Base-by-base conservation (phyloP, 1,139 yeast genomes). In the Candida albicans region DNA sequence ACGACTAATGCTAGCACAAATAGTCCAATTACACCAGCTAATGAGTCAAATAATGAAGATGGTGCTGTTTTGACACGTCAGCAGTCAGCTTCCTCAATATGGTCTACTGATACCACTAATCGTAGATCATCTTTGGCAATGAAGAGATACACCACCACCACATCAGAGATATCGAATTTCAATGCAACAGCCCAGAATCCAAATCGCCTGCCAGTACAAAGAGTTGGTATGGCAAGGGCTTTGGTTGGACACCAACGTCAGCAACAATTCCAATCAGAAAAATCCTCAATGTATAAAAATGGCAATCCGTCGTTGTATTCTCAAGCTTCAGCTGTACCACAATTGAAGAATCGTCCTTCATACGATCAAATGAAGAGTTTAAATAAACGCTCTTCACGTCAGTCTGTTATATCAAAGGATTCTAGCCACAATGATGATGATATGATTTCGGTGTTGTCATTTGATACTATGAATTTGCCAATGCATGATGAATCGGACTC, bases 181-280 rank as follows among this genome's bases (percentile, higher is more conserved):
- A 62, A 67, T 4, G 63, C 59, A 43, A 58, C 65, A 2, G 62
- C 57, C 8, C 42, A 33, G 31, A 34, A 37, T 35, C n/a, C 40
- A 9, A 13, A 24, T 9, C 28, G 42, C 10, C 28, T 32, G 34
- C 38, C 41, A 12, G 15, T 24, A 4, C 38, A 41, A 26, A 43
- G 76, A 37, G 73, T 69, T 8, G 79, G 79, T 3, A 68, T 73
- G 49, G 70, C 77, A 4, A 56, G 78, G 40, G 78, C 77, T 2
- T 61, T 73, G 36, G 56, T 61, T 15, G 50, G 46, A 4, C 50
- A 45, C 29, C 40, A 41, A 31, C 45, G 38, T n/a, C 37, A 35
- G n/a, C 39, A 39, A 25, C 33, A 39, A 29, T 33, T 29, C 9
- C 41, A 38, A 28, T 22, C 32, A 15, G 39, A 31, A 8, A 52